Evolutionary conservation across 805 yeast genomes (phyloP).

Genomic region (Zygosaccharomyces bisporus): DNA sequence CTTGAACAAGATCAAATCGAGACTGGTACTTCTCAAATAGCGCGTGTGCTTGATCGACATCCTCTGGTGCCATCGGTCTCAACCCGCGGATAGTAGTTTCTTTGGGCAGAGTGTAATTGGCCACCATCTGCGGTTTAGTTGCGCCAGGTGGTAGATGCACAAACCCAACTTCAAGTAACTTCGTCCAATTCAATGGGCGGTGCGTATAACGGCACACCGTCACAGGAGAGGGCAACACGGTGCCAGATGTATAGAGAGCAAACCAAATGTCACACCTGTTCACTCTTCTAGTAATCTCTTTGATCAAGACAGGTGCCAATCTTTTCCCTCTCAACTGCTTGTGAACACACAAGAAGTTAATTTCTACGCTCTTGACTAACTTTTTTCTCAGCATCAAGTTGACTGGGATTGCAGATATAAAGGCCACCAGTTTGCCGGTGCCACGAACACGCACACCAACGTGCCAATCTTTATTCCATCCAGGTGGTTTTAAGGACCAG

Average conservation of each 20-base stretch:
- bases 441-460: conserved; percentile 86
- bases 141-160: conserved; percentile 70
- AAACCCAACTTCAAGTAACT: conserved; percentile 85
- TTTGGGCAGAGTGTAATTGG: conserved; percentile 58
- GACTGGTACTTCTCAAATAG: conserved; percentile 61
- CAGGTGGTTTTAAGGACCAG: conserved; percentile 95
- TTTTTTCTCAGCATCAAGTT: conserved; percentile 56
- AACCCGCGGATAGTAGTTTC: conserved; percentile 50
- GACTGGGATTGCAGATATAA: conserved; percentile 87
- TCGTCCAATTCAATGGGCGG: conserved; percentile 90
- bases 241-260: conserved; percentile 92
- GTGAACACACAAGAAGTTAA: conserved; percentile 91
- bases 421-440: conserved; percentile 78
- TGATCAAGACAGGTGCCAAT: conserved; percentile 88
- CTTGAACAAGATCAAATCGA: conserved; percentile 70
- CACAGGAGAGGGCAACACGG: conserved; percentile 87
- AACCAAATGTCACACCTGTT: conserved; percentile 87
- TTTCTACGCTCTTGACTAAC: conserved; percentile 67
- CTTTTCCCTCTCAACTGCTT: conserved; percentile 91
- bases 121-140: conserved; percentile 68
- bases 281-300: conserved; percentile 90
- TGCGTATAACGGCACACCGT: conserved; percentile 86
- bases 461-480: conserved; percentile 85
- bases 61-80: conserved; percentile 49
- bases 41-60: conserved; percentile 58